phyloP scores from a whole-genome alignment of 257 asterid species.

The Eustoma russellianum region DNA sequence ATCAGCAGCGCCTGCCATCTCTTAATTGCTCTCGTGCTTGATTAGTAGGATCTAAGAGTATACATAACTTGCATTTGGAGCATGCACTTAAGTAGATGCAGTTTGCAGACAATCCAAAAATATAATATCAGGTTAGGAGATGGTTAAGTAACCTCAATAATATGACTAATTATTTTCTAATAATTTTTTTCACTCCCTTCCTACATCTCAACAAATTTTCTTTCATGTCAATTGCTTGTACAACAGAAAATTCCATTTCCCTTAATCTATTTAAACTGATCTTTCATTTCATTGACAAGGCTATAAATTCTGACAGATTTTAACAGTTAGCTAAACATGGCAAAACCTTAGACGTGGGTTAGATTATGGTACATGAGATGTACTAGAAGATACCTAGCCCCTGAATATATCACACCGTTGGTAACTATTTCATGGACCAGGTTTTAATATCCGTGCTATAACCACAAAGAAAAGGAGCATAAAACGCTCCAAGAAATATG shows the following conservation, averaged over 20 bases:
- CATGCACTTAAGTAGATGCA: slow-evolving; percentile 29
- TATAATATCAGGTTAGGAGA: slow-evolving; percentile 54
- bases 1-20: slow-evolving; percentile 53
- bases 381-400: no score
- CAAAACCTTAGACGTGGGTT: neutral
- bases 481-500: no score
- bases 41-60: slow-evolving; percentile 3
- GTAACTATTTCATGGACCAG: no score
- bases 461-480: no score
- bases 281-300: neutral
- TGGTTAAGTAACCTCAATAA: slow-evolving; percentile 45
- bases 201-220: slow-evolving; percentile 61
- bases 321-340: no score
- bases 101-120: slow-evolving; percentile 18
- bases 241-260: slow-evolving; percentile 22
- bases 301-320: neutral
- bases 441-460: no score
- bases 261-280: slow-evolving; percentile 8
- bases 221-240: slow-evolving; percentile 66
- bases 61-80: slow-evolving; percentile 5
- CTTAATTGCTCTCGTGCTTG: slow-evolving; percentile 5
- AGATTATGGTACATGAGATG: no score
- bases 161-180: slow-evolving; percentile 16
- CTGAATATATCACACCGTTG: no score
- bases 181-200: slow-evolving; percentile 25